Base-by-base conservation (phyloP, 352 stramenopile species). In the Pythium utonaiense region DNA sequence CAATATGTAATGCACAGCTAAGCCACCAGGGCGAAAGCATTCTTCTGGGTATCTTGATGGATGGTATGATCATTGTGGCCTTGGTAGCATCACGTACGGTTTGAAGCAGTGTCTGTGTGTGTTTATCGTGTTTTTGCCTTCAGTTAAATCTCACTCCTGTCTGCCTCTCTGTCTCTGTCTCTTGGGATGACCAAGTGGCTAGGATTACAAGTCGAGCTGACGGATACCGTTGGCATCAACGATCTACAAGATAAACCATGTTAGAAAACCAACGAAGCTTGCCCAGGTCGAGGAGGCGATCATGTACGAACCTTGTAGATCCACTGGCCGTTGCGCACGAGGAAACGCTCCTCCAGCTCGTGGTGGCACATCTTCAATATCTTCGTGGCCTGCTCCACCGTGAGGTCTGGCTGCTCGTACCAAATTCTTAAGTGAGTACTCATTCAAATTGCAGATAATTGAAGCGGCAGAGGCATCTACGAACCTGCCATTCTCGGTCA, bases 281-380 rank as follows among this genome's bases (percentile, higher is more conserved):
- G n/a, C n/a, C 14, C 22, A 17, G 2, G 28, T 38, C 9, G 45
- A 21, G 28, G 22, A 48, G 44, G 55, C 19, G 44, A 27, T 5
- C 24, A 34, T 8, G 27, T n/a, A 9, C 49, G 36, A 70, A 80
- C 64, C 69, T 87, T 93, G 73, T 92, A 95, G 42, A 81, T 79
- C 85, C 84, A 96, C 59, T 94, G 75, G 62, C 85, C 85, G 53
- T 91, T 92, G 77, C 83, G 83, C 58, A 96, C 83, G 55, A 96
- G 77, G 73, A 96, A 93, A 51, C 86, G 85, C 73, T 73, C 75
- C 57, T 93, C 83, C 22, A 96, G 67, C 55, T 96, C 86, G 53
- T 73, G 71, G 58, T 85, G 76, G 71, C 86, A 96, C 53, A 83
- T 88, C 64, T 89, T 79, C 42, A 96, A 60, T 31, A 95, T 85